Evolutionary conservation across 768 basidiomycete genomes (phyloP).

Genomic region (Tulasnella sp.): DNA sequence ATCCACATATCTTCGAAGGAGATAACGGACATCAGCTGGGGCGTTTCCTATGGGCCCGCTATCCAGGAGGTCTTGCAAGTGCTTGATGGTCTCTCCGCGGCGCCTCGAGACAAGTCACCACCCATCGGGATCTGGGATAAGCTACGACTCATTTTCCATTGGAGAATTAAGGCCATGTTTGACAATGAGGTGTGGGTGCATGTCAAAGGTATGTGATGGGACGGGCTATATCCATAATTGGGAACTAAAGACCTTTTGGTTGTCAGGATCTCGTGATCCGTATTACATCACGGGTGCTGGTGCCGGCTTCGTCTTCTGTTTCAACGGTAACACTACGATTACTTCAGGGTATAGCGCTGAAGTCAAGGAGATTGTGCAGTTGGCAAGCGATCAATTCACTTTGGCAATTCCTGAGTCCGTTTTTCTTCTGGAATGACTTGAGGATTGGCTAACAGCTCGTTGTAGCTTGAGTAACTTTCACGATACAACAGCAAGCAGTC

Average conservation of each 20-base stretch:
- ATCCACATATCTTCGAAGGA: constrained; percentile 55
- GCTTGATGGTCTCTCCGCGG: constrained; percentile 67
- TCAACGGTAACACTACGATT: constrained; percentile 65
- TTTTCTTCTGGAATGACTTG: constrained; percentile 15
- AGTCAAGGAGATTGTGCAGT: constrained; percentile 71
- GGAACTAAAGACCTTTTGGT: neutral
- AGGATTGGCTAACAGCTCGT: constrained; percentile 5
- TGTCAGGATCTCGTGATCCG: constrained; percentile 79
- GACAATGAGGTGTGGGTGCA: constrained; percentile 62
- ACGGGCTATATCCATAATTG: constrained; percentile 1
- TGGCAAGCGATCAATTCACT: constrained; percentile 66
- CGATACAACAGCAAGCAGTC: neutral
- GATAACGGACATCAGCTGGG: constrained; percentile 76
- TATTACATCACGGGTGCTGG: constrained; percentile 57
- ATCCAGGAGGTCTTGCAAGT: constrained; percentile 80
- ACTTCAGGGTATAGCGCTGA: constrained; percentile 59
- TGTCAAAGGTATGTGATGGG: constrained; percentile 58
- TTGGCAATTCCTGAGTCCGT: constrained; percentile 80
- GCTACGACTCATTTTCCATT: constrained; percentile 73
- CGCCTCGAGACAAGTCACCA: constrained; percentile 72
- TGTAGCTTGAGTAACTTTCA: constrained; percentile 14
- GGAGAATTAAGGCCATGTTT: constrained; percentile 62
- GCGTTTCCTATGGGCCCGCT: constrained; percentile 73
- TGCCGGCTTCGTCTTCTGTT: constrained; percentile 79
- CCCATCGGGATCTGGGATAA: constrained; percentile 94